These are phyloP conservation scores for Phylloporus sp. DNA, from an alignment of 768 basidiomycete species.

Conservation along the genomic window DNA sequence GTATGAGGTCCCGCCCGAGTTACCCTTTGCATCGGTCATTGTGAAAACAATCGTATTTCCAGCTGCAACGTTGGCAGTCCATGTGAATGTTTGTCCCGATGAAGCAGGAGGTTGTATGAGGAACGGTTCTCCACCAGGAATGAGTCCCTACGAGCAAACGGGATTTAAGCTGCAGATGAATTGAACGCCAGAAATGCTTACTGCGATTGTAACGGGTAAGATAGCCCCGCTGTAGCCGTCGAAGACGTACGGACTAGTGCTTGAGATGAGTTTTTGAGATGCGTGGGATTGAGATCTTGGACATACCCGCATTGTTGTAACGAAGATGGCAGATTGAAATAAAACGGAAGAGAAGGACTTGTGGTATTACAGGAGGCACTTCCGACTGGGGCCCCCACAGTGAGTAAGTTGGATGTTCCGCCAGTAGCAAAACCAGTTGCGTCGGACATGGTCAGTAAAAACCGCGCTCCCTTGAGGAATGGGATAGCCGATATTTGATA, in stretches of 20 bases:
- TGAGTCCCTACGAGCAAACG: slow-evolving; percentile 42
- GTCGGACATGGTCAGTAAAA: slow-evolving; percentile 70
- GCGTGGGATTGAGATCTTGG: neutral
- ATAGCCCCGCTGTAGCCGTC: slow-evolving; percentile 41
- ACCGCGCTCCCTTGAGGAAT: slow-evolving; percentile 34
- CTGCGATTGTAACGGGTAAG: slow-evolving; percentile 54
- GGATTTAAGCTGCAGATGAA: neutral
- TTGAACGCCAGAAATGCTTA: slow-evolving; percentile 25
- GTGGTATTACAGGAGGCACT: slow-evolving; percentile 45
- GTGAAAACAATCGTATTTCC: slow-evolving; percentile 58
- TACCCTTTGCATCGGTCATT: slow-evolving; percentile 48
- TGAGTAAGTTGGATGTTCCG: slow-evolving; percentile 49
- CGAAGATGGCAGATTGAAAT: slow-evolving; percentile 47
- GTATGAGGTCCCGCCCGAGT: slow-evolving; percentile 59
- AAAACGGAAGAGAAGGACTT: slow-evolving; percentile 42
- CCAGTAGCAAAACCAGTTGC: slow-evolving; percentile 65
- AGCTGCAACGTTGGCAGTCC: slow-evolving; percentile 54
- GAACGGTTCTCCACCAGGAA: slow-evolving; percentile 59
- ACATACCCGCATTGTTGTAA: slow-evolving; percentile 61
- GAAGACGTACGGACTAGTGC: slow-evolving; percentile 44
- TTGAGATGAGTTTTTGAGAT: slow-evolving; percentile 3
- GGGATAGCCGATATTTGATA: slow-evolving; percentile 45
- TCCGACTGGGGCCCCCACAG: slow-evolving; percentile 44
- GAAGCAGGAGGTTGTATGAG: slow-evolving; percentile 37
- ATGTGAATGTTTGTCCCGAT: slow-evolving; percentile 38